phyloP scores from a whole-genome alignment of 805 yeast genomes.

The Sugiyamaella smithiae region DNA sequence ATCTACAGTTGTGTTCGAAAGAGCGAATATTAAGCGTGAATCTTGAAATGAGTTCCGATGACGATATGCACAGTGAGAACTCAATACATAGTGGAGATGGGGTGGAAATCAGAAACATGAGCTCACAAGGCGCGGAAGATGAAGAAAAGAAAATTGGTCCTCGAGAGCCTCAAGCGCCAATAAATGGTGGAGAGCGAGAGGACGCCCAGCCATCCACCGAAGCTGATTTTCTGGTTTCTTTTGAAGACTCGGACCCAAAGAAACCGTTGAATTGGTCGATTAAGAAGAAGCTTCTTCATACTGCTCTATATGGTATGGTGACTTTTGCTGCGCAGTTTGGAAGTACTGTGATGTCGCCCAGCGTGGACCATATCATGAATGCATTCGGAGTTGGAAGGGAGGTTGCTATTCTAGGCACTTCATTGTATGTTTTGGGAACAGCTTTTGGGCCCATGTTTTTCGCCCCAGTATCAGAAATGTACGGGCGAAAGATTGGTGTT shows the following conservation, averaged over 20 bases:
- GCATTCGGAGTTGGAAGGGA: conserved; percentile 45
- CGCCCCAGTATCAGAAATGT: conserved; percentile 58
- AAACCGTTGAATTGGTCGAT: conserved; percentile 55
- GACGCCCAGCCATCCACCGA: conserved; percentile 4
- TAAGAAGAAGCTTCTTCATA: conserved; percentile 37
- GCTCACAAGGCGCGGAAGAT: background rate
- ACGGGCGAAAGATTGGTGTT: conserved; percentile 49
- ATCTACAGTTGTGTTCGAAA: too few species aligned
- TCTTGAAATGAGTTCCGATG: background rate
- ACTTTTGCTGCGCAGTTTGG: conserved; percentile 44
- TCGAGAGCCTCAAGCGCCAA: background rate
- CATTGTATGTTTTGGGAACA: conserved; percentile 62
- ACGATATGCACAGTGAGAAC: background rate
- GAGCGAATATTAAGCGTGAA: too few species aligned
- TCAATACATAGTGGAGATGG: background rate
- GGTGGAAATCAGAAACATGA: background rate
- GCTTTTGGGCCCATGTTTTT: conserved; percentile 66
- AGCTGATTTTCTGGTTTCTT: conserved; percentile 22
- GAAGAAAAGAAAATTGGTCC: background rate
- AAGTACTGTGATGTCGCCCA: conserved; percentile 48
- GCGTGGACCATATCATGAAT: conserved; percentile 34
- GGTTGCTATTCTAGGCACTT: conserved; percentile 51
- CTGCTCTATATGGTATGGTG: conserved; percentile 39
- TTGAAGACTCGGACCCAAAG: conserved; percentile 53
- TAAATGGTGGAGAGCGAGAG: background rate